A percentile compares a stretch with the other conserved stretches of the same genome.
Evolutionary conservation across 2,329 filamentous ascomycete genomes (phyloP).

Genomic region (Ascochyta clinopodiicola): DNA sequence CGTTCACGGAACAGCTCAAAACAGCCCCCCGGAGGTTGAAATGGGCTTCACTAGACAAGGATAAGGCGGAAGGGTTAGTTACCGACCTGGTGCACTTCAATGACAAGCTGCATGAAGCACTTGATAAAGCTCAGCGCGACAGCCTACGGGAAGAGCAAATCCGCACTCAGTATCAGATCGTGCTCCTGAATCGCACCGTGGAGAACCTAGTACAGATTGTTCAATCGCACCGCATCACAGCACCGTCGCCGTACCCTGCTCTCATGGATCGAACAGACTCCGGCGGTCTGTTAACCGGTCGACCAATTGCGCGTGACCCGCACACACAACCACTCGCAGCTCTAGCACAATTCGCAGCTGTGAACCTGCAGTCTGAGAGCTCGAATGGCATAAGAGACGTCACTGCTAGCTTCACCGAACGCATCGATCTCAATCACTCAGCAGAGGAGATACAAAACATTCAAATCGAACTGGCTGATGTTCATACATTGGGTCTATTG

Average conservation of each 20-base stretch:
- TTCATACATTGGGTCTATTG: no score
- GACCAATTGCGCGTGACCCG: background rate
- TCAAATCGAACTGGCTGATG: constrained; percentile 20
- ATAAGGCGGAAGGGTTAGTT: constrained; percentile 41
- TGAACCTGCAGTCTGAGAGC: constrained; percentile 44
- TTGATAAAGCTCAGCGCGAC: constrained; percentile 40
- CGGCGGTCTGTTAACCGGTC: background rate
- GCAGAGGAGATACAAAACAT: constrained; percentile 30
- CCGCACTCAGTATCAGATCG: constrained; percentile 46
- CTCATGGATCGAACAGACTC: no score
- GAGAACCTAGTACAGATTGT: constrained; percentile 46
- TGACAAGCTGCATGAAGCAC: constrained; percentile 45
- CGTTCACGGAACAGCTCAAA: constrained; percentile 35
- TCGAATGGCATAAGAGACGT: constrained; percentile 23
- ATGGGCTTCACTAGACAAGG: constrained; percentile 41
- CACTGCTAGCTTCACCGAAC: constrained; percentile 33
- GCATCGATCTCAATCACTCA: constrained; percentile 31
- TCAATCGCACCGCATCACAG: constrained; percentile 26
- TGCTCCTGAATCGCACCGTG: constrained; percentile 46
- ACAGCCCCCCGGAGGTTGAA: constrained; percentile 33
- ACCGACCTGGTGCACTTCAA: constrained; percentile 44
- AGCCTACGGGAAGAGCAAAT: constrained; percentile 38
- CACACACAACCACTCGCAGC: constrained; percentile 24
- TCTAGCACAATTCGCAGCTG: constrained; percentile 46
- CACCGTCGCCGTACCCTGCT: background rate